phyloP scores from a whole-genome alignment of 768 basidiomycete species.

The Boletus eberwhitei region DNA sequence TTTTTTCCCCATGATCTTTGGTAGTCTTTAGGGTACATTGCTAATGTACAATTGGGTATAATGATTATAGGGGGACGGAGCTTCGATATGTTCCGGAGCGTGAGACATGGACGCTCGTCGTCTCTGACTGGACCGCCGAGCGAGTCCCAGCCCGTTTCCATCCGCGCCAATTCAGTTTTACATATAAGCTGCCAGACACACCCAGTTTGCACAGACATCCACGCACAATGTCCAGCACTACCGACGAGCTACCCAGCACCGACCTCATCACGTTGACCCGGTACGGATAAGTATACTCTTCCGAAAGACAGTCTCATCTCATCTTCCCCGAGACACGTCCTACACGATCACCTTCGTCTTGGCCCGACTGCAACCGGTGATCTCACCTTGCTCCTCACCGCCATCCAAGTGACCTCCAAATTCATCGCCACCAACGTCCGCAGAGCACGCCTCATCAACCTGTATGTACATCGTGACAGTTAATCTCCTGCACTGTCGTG shows the following conservation, averaged over 20 bases:
- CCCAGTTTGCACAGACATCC: not conserved
- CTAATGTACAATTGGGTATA: conserved; percentile 18
- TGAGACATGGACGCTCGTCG: conserved; percentile 16
- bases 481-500: not conserved
- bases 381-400: conserved; percentile 89
- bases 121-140: conserved; percentile 8
- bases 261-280: conserved; percentile 93
- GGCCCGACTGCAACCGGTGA: conserved; percentile 88
- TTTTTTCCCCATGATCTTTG: conserved; percentile 1
- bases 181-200: conserved; percentile 6
- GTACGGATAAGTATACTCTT: conserved; percentile 38
- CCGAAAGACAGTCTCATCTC: not conserved
- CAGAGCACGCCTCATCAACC: conserved; percentile 94
- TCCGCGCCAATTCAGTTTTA: conserved; percentile 10
- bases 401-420: conserved; percentile 94
- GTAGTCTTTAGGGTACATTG: conserved; percentile 10
- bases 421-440: conserved; percentile 99
- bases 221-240: conserved; percentile 26
- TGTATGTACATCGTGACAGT: conserved; percentile 50
- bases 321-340: conserved; percentile 64
- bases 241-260: conserved; percentile 69
- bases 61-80: conserved; percentile 4
- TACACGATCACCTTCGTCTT: conserved; percentile 78
- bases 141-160: conserved; percentile 17
- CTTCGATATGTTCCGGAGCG: conserved; percentile 22